Evolutionary conservation across 75 land plant species (phyloP), one percentile per base, ranked within the genome.

Genomic region (Selaginella tamariscina): DNA sequence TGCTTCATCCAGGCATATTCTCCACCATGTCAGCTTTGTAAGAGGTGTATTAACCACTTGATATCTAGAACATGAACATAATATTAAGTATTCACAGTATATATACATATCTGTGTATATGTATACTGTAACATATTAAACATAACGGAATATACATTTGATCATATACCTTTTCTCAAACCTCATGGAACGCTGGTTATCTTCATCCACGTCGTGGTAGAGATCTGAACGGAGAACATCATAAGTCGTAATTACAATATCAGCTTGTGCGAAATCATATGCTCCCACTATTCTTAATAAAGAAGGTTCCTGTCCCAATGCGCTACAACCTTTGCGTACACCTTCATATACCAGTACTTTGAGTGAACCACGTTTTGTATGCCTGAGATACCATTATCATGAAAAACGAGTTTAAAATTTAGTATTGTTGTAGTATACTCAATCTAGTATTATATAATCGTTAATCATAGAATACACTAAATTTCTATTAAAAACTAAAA

Each of bases 1-100:
- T 33, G 97, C 99, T 75, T 95, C 99, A 76, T 95, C 99, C 77
- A 95, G 69, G 69, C 99, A 95, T 27, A 95, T 59, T 31, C 99
- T 72, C 99, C 97, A 88, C 99, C 99, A 91, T 29, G 63, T 60
- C 74, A 95, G 63, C 55, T 85, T 88, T 65, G 99, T 95, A 1
- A 95, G 70, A 2, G 77, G 77, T 63, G 99, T 95, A 5, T 97
- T 89, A 56, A 82, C 73, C 44, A 95, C 97, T 44, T 82, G 99
- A 74, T 88, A 95, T 75, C 99, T 95, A 55, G 55, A 24, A 70
- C n/a, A n/a, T n/a, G 21, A 8, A 23, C 62, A 59, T 8, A 5
- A 67, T 15, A 32, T 20, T 32, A 32, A 24, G 5, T 63, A 26
- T 32, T 27, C 29, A 11, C 28, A 20, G 27, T 28, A 21, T 54